Base-by-base conservation (phyloP, 2,329 filamentous ascomycete species). In the Colletotrichum graminicola region DNA sequence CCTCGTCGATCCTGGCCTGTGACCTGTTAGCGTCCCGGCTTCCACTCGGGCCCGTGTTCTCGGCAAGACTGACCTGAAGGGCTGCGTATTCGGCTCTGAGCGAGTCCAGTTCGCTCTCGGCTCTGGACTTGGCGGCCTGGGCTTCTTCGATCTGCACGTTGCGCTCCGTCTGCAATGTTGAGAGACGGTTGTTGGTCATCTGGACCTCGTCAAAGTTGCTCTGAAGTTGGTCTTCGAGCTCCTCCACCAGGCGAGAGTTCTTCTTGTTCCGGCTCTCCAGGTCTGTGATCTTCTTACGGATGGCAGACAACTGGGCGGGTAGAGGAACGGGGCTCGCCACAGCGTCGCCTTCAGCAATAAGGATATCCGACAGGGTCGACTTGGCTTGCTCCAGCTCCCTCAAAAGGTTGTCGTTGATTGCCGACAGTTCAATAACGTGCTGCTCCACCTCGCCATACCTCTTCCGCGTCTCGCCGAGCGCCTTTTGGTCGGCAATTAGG, bases 171-270 rank as follows among this genome's bases (percentile, higher is more conserved):
- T 94, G 92, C 60, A 95, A 86, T 59, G 93, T 91, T 63, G 95
- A 98, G 64, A 98, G 84, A 65, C 95, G 91, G 83, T 97, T 97
- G 80, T 90, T 94, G 16, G 92, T 91, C 71, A 90, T 86, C 78
- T 98, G 94, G 72, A 95, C 94, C 79, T 97, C 93, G 78, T 99
- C 96, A 81, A 94, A 99, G 83, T 96, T 98, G 79, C 89, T 94
- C 78, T 95, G 95, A 65, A 99, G 90, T 81, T 99, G 96, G 77
- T 98, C 95, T 82, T 99, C 96, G 6, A 99, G 90, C 82, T 99
- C 95, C 80, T 98, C 94, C 11, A 99, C 94, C 16, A 99, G 86
- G 29, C 94, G 91, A 52, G 93, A 93, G 81, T 96, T 97, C 87
- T 97, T 98, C 84, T 94, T 92, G 85, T 97, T 97, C 82, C 87